A percentile compares a stretch with the other conserved stretches of the same genome.
Conservation (phyloP, 73 alveolate genomes). For the Paramecium sonneborni region DNA sequence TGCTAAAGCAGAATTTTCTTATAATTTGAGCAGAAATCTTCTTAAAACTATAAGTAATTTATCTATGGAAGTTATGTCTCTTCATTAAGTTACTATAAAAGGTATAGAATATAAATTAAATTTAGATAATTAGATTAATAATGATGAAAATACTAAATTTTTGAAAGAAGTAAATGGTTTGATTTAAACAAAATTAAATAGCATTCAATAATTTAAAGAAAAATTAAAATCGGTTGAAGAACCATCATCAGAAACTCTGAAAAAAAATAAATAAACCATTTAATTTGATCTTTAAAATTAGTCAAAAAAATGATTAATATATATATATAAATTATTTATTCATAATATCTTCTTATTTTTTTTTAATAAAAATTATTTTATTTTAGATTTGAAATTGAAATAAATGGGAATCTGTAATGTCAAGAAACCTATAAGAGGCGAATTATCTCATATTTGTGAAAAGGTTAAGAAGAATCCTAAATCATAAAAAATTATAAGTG, state of each 20-base stretch:
- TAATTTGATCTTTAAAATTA: background rate
- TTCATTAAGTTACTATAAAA: constrained; percentile 21
- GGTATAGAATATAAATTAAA: background rate
- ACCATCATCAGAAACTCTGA: background rate
- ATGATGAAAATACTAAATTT: constrained; percentile 47
- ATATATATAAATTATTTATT: background rate
- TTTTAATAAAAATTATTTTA: background rate
- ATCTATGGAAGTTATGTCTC: constrained; percentile 50
- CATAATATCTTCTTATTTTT: background rate
- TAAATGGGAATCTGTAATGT: background rate
- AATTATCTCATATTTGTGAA: background rate
- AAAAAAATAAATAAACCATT: background rate
- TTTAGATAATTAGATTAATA: background rate
- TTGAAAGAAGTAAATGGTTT: background rate
- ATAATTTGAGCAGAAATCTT: constrained; percentile 18
- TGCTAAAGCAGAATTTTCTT: constrained; percentile 46
- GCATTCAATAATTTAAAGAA: background rate
- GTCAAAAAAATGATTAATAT: background rate
- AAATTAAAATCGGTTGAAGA: background rate
- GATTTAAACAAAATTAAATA: constrained; percentile 4
- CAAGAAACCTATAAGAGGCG: background rate
- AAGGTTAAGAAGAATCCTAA: background rate
- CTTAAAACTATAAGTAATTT: constrained; percentile 15
- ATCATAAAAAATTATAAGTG: background rate
- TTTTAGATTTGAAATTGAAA: background rate